phyloP scores from a whole-genome alignment of 805 yeast species.

The Saccharomycopsis oosterbeekiorum region DNA sequence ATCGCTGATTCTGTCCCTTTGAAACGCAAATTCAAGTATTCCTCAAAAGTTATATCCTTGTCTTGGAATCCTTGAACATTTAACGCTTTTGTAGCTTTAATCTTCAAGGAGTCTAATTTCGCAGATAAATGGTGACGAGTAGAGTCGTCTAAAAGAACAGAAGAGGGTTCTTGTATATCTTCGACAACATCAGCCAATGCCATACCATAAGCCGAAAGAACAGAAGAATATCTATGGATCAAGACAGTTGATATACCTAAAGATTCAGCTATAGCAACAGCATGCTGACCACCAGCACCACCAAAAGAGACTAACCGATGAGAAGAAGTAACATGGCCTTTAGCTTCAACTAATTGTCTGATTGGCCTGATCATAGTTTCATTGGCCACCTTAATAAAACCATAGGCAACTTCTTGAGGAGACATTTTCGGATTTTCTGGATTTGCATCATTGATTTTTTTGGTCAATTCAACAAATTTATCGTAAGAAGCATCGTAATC shows the following conservation, averaged over 20 bases:
- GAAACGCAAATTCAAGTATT: conserved; percentile 67
- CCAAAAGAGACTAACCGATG: conserved; percentile 80
- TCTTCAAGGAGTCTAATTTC: conserved; percentile 37
- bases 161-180: conserved; percentile 69
- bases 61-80: conserved; percentile 9
- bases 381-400: conserved; percentile 75
- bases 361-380: conserved; percentile 90
- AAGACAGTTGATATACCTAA: conserved; percentile 61
- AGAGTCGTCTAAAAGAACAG: conserved; percentile 30
- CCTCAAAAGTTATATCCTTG: conserved; percentile 34
- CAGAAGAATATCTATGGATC: conserved; percentile 74
- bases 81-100: conserved; percentile 34
- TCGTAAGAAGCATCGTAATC: conserved; percentile 42
- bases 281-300: conserved; percentile 93
- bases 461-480: conserved; percentile 47
- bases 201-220: conserved; percentile 83
- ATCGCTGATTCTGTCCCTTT: conserved; percentile 85
- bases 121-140: conserved; percentile 29
- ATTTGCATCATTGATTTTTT: conserved; percentile 41
- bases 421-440: conserved; percentile 29
- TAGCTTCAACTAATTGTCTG: conserved; percentile 74
- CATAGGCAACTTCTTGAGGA: conserved; percentile 64
- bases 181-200: conserved; percentile 77
- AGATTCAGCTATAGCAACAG: conserved; percentile 62
- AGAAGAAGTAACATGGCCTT: conserved; percentile 55